Percentiles rank a stretch among this genome's conserved stretches.
Conservation (phyloP, 108 stramenopile genomes). For the Nitzschia sp. region DNA sequence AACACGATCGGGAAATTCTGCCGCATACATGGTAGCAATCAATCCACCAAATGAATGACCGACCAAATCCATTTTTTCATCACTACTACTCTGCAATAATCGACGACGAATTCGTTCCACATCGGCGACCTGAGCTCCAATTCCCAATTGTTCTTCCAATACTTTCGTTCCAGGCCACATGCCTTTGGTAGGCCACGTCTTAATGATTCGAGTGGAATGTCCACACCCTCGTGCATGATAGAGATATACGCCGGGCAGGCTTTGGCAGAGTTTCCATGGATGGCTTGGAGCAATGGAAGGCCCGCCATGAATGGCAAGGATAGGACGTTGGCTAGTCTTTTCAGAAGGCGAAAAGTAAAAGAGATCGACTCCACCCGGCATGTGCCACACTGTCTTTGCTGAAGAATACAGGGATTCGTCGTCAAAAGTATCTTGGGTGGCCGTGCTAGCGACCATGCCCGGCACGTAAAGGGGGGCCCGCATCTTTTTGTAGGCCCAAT, state of each 20-base stretch:
- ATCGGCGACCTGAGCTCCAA: conserved; percentile 30
- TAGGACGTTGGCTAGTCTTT: conserved; percentile 31
- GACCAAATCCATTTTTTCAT: conserved; percentile 10
- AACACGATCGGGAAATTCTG: conserved; percentile 21
- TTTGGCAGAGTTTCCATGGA: neutral
- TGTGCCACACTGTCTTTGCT: too few relatives aligned
- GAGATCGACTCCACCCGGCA: too few relatives aligned
- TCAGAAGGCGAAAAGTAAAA: conserved; percentile 54
- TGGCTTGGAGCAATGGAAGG: too few relatives aligned
- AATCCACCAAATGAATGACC: conserved; percentile 32
- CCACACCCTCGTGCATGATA: conserved; percentile 35
- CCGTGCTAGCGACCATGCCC: too few relatives aligned
- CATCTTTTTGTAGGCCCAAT: too few relatives aligned
- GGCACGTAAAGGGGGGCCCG: too few relatives aligned
- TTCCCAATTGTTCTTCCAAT: conserved; percentile 19
- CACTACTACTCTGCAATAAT: neutral
- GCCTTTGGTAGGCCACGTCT: conserved; percentile 14
- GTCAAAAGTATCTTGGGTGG: too few relatives aligned
- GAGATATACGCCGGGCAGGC: conserved; percentile 3
- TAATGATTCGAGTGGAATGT: conserved; percentile 14
- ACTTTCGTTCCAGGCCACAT: conserved; percentile 33
- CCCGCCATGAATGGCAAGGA: conserved; percentile 42
- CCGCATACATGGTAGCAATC: conserved; percentile 21
- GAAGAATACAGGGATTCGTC: too few relatives aligned
- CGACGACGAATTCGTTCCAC: conserved; percentile 26